Percentiles rank a stretch among this genome's conserved stretches.
Evolutionary conservation across 2,329 filamentous ascomycete genomes (phyloP).

Genomic region (Monosporascus cannonballus): DNA sequence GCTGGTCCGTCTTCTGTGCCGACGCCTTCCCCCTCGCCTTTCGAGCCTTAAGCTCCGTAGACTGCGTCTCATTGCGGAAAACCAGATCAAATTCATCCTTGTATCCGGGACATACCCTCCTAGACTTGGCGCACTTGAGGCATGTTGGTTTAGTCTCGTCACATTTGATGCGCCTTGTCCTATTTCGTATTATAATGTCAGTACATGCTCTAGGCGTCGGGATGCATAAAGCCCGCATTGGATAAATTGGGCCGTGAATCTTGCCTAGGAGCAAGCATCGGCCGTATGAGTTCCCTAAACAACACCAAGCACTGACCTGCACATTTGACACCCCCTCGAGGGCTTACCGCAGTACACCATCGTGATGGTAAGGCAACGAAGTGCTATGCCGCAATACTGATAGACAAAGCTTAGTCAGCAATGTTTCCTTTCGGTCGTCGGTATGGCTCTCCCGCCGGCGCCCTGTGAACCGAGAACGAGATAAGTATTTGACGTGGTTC

Average conservation of each 20-base stretch:
- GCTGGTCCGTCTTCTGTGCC: constrained; percentile 28
- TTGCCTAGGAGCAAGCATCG: background rate
- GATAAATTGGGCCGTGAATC: no score
- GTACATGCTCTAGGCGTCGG: background rate
- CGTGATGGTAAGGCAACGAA: constrained; percentile 11
- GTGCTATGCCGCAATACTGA: background rate
- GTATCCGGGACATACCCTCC: constrained; percentile 60
- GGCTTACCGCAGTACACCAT: constrained; percentile 65
- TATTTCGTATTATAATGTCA: background rate
- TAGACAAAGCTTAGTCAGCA: background rate
- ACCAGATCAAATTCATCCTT: constrained; percentile 67
- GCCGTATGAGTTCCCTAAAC: background rate
- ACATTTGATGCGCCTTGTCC: constrained; percentile 66
- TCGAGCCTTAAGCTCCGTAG: constrained; percentile 56
- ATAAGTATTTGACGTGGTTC: background rate
- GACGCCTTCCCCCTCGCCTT: constrained; percentile 46
- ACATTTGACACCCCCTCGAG: constrained; percentile 67
- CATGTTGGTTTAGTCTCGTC: constrained; percentile 63
- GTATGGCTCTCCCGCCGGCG: background rate
- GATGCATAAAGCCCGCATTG: no score
- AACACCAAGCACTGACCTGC: constrained; percentile 32
- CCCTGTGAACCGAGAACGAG: background rate
- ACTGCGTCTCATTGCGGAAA: constrained; percentile 66
- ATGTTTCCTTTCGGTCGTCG: background rate
- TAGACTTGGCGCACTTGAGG: constrained; percentile 58